Evolutionary conservation across 148 eudicot species (phyloP).

Genomic region (Bassia scoparia): DNA sequence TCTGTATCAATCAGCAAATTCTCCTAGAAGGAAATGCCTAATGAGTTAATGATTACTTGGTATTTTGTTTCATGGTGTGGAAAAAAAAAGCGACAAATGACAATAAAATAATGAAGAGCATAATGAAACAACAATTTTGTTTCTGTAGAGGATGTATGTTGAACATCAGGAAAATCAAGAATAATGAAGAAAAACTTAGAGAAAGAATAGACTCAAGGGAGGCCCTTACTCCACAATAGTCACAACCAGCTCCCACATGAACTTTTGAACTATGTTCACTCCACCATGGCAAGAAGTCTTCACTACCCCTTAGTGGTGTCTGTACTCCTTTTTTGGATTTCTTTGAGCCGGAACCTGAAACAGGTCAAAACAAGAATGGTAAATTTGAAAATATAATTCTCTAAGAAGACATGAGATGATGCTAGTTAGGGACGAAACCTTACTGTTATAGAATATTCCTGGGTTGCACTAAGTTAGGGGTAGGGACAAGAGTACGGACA

Average conservation of each 20-base stretch:
- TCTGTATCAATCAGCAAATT: neutral
- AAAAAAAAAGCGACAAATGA: neutral
- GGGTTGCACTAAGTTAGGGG: no score
- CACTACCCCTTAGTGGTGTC: conserved; percentile 20
- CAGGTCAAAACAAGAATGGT: neutral
- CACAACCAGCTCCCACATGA: conserved; percentile 64
- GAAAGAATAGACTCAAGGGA: neutral
- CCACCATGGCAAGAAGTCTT: conserved; percentile 37
- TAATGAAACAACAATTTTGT: neutral
- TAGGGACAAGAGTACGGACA: no score
- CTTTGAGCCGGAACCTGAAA: conserved; percentile 37
- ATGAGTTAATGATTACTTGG: no score
- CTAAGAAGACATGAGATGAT: neutral
- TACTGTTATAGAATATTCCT: neutral
- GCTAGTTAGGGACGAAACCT: neutral
- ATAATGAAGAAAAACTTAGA: neutral
- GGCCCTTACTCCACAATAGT: conserved; percentile 67
- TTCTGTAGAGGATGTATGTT: neutral
- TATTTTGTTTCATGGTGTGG: neutral
- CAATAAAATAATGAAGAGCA: neutral
- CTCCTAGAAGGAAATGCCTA: neutral
- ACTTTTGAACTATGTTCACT: conserved; percentile 38
- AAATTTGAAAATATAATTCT: neutral
- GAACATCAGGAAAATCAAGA: neutral
- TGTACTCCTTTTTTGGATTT: conserved; percentile 29